Base-by-base conservation (phyloP, 2,329 filamentous ascomycete species). In the Sarocladiaceae sp. region DNA sequence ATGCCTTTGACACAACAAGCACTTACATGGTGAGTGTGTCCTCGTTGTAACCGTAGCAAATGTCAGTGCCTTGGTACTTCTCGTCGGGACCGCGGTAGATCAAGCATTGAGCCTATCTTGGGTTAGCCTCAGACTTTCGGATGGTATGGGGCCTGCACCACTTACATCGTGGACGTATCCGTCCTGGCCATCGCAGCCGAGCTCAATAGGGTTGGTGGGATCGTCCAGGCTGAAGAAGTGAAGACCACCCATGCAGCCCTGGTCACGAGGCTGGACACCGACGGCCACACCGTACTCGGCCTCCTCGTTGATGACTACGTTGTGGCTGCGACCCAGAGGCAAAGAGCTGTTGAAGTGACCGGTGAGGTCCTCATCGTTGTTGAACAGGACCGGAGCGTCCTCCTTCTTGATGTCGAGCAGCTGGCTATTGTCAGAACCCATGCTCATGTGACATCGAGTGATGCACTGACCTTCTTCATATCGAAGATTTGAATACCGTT, bases 401-500 rank as follows among this genome's bases (percentile, higher is more conserved):
- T 65, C 56, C 0, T 67, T 62, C 52, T 70, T 23, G 62, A 62
- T 34, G 63, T 60, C 26, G 67, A 69, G 58, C 10, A 63, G 54
- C 54, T 27, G 61, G 10, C 62, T 53, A 1, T 65, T 60, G 48
- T 70, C 59, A 34, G 75, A n/a, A n/a, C n/a, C n/a, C n/a, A n/a
- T n/a, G n/a, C n/a, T n/a, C n/a, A n/a, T n/a, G n/a, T n/a, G n/a
- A n/a, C n/a, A n/a, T n/a, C n/a, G n/a, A 5, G 12, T 13, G 7
- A n/a, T 18, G 1, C 10, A 34, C 26, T 18, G n/a, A 44, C 41
- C 37, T 72, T 78, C 50, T 63, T 72, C 72, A 79, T 68, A 54
- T 82, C 77, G 48, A 82, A 82, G 54, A 81, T 73, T 56, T 82
- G 78, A 26, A 82, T 67, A 23, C 73, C 72, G 53, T 80, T 76